phyloP scores from a whole-genome alignment of 73 alveolate species.

The Paramecium biaurelia region DNA sequence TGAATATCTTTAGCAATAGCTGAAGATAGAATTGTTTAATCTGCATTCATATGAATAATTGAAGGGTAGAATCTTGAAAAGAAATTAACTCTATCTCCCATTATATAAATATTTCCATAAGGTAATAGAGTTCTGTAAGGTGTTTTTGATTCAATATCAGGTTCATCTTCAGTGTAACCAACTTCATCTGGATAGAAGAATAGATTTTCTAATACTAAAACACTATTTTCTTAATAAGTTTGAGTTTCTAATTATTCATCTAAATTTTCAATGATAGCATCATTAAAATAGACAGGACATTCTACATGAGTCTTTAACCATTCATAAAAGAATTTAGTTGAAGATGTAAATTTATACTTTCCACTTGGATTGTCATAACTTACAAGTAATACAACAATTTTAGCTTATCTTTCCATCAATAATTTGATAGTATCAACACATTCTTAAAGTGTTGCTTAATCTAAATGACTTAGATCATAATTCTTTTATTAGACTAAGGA shows the following conservation, averaged over 20 bases:
- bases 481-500: slow-evolving; percentile 33
- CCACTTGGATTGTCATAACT: slow-evolving; percentile 64
- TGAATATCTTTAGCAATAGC: slow-evolving; percentile 17
- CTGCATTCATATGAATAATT: slow-evolving; percentile 38
- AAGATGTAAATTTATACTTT: slow-evolving; percentile 61
- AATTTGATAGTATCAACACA: slow-evolving; percentile 14
- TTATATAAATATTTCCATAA: slow-evolving; percentile 41
- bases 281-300: slow-evolving; percentile 53
- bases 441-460: slow-evolving; percentile 38
- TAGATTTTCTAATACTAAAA: slow-evolving; percentile 57
- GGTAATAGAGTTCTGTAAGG: slow-evolving; percentile 28
- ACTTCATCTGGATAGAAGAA: slow-evolving; percentile 57
- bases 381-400: slow-evolving; percentile 43
- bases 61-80: slow-evolving; percentile 54
- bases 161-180: slow-evolving; percentile 50
- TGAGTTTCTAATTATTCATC: slow-evolving; percentile 61
- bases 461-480: slow-evolving; percentile 56
- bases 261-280: slow-evolving; percentile 54
- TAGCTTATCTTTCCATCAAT: slow-evolving; percentile 60
- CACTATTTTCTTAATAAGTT: slow-evolving; percentile 53
- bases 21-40: slow-evolving; percentile 9
- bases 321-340: slow-evolving; percentile 58
- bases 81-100: slow-evolving; percentile 63
- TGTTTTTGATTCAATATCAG: slow-evolving; percentile 39
- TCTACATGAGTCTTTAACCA: slow-evolving; percentile 57